Base-by-base conservation (phyloP, 2,329 filamentous ascomycete genomes). In the Apiospora marii region DNA sequence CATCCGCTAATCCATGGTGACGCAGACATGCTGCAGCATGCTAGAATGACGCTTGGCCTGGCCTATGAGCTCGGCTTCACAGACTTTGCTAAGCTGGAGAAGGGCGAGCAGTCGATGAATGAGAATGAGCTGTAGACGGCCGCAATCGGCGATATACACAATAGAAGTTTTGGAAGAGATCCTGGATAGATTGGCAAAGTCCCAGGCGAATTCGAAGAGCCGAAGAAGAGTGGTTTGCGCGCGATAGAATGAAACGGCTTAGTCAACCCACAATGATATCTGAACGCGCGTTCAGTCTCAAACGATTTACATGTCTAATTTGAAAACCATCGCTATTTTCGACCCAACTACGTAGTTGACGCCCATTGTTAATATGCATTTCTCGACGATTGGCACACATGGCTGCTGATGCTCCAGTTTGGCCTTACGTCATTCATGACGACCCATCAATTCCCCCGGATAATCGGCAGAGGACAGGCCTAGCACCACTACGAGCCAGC, bases 11-110 rank as follows among this genome's bases (percentile, higher is more conserved):
- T 22, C 19, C 19, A n/a, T 3, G 53, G 8, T 6, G 4, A 64
- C n/a, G 58, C 7, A 64, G 58, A 98, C 82, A 97, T 98, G 94
- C 87, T 96, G 46, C 92, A 98, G 84, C 95, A 98, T 83, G 94
- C 94, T 30, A 92, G 91, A 81, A 88, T 98, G 87, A 96, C 94
- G 1, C 86, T 97, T 44, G 93, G 92, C 6, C 88, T 97, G 77
- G 94, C 92, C 5, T 96, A 95, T 78, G 95, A 98, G 85, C 88
- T 97, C 74, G 94, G 92, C 13, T 94, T 94, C 84, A 90, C 93
- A 27, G 86, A 93, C 73, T 93, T 95, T 76, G 84, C 88, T 72
- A 84, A 82, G 72, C 73, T 83, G 22, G 79, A 82, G 77, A 64
- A 64, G 34, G 75, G 76, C 74, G 77, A 81, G 73, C 74, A 75